Evolutionary conservation across 2,329 filamentous ascomycete species (phyloP).

Genomic region (Neonectria sp.): DNA sequence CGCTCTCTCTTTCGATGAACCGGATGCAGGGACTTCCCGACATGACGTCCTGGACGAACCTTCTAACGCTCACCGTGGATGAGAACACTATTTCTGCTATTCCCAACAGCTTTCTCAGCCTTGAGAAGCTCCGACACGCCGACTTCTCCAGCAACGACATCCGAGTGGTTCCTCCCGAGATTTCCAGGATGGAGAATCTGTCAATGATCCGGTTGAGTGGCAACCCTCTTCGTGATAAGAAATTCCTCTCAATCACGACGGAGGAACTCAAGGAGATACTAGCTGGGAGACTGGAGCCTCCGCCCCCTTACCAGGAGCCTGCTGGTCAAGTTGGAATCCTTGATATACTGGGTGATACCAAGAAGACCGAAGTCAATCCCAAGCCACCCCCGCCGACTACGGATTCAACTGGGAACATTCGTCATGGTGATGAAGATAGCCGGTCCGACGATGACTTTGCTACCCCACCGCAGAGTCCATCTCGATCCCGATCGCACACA

Average conservation of each 20-base stretch:
- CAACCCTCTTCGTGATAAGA: conserved; percentile 93
- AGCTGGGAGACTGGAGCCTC: conserved; percentile 75
- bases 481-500: conserved; percentile 64
- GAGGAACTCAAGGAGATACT: conserved; percentile 86
- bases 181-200: conserved; percentile 85
- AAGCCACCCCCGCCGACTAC: conserved; percentile 3
- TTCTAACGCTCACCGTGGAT: conserved; percentile 82
- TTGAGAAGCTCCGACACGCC: conserved; percentile 79
- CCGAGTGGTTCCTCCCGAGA: conserved; percentile 79
- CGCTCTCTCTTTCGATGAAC: conserved; percentile 86
- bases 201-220: conserved; percentile 83
- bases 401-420: conserved; percentile 9
- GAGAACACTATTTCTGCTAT: conserved; percentile 85
- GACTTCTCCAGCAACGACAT: conserved; percentile 92
- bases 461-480: conserved; percentile 69
- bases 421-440: conserved; percentile 58
- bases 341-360: conserved; percentile 41
- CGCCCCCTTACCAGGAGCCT: conserved; percentile 58
- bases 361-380: conserved; percentile 27
- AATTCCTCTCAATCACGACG: conserved; percentile 84
- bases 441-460: conserved; percentile 70
- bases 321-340: conserved; percentile 37
- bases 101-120: conserved; percentile 80
- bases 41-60: conserved; percentile 79
- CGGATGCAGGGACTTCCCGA: conserved; percentile 81